phyloP scores from a whole-genome alignment of 306 rosid species.

The Hylodesmum podocarpum region DNA sequence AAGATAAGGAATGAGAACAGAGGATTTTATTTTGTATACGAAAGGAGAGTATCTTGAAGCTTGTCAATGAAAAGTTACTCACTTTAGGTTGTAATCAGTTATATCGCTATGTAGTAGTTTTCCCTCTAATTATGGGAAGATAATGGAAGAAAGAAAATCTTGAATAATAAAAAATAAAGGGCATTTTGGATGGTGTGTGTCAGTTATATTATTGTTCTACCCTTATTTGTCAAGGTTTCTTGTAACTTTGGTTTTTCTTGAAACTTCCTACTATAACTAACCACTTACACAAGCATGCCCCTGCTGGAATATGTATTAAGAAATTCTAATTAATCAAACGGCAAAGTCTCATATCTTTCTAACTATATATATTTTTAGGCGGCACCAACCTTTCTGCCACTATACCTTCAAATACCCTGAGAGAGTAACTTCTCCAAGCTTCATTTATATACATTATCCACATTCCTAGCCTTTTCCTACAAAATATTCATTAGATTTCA shows the following conservation, averaged over 20 bases:
- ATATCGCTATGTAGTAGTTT: not conserved
- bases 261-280: slow-evolving; percentile 75
- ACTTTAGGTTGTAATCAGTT: not conserved
- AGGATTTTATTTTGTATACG: not conserved
- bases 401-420: slow-evolving; percentile 34
- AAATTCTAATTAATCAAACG: slow-evolving; percentile 45
- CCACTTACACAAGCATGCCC: slow-evolving; percentile 77
- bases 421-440: slow-evolving; percentile 29
- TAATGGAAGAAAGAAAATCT: slow-evolving; percentile 17
- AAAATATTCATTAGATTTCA: slow-evolving; percentile 13
- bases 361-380: slow-evolving; percentile 36
- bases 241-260: slow-evolving; percentile 75
- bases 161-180: slow-evolving; percentile 41
- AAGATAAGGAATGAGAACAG: not conserved
- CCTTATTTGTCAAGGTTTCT: slow-evolving; percentile 56
- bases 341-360: slow-evolving; percentile 36
- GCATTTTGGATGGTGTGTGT: slow-evolving; percentile 55
- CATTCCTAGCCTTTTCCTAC: slow-evolving; percentile 32
- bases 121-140: not conserved
- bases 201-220: slow-evolving; percentile 17
- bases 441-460: slow-evolving; percentile 40
- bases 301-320: slow-evolving; percentile 26
- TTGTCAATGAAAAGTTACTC: not conserved
- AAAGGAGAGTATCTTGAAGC: not conserved
- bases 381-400: slow-evolving; percentile 52